Evolutionary conservation across 352 stramenopile genomes (phyloP).

Genomic region (Globisporangium nagaii): DNA sequence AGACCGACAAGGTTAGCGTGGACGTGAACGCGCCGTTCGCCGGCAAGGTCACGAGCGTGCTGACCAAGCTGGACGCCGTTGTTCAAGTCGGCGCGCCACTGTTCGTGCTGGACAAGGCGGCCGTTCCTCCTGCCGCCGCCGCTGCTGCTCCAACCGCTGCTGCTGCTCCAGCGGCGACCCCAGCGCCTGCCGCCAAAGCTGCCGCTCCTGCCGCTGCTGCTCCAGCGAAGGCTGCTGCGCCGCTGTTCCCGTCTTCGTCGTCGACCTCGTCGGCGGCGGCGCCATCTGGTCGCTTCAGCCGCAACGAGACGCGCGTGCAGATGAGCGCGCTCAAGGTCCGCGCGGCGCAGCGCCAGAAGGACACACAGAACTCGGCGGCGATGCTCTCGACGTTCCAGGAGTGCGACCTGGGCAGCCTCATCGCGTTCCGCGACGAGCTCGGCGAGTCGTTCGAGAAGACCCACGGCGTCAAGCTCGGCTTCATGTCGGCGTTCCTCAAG

Average conservation of each 20-base stretch:
- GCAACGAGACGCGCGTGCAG: slow-evolving; percentile 82
- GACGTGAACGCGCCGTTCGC: slow-evolving; percentile 89
- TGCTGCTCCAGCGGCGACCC: slow-evolving; percentile 12
- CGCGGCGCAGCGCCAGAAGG: slow-evolving; percentile 95
- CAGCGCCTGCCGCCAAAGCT: slow-evolving; percentile 17
- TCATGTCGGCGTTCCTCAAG: slow-evolving; percentile 99
- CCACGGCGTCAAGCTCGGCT: slow-evolving; percentile 97
- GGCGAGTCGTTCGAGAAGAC: slow-evolving; percentile 94
- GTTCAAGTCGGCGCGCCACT: slow-evolving; percentile 93
- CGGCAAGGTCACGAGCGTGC: slow-evolving; percentile 90
- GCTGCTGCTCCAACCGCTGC: slow-evolving; percentile 6
- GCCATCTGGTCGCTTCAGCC: slow-evolving; percentile 30
- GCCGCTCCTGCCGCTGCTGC: slow-evolving; percentile 23
- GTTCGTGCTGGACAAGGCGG: slow-evolving; percentile 89
- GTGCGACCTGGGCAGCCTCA: slow-evolving; percentile 95
- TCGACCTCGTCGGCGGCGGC: slow-evolving; percentile 1
- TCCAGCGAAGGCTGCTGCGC: slow-evolving; percentile 12
- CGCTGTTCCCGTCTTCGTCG: slow-evolving; percentile 2
- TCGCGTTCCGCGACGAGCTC: slow-evolving; percentile 89
- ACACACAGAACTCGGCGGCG: slow-evolving; percentile 97
- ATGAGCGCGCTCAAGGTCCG: slow-evolving; percentile 96
- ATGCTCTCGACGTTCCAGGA: slow-evolving; percentile 99
- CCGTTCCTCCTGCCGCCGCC: slow-evolving; percentile 14
- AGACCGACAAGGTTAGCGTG: slow-evolving; percentile 98
- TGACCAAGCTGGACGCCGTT: slow-evolving; percentile 94